Conservation (phyloP, 2,329 filamentous ascomycete genomes). For the Aspergillus texensis region DNA sequence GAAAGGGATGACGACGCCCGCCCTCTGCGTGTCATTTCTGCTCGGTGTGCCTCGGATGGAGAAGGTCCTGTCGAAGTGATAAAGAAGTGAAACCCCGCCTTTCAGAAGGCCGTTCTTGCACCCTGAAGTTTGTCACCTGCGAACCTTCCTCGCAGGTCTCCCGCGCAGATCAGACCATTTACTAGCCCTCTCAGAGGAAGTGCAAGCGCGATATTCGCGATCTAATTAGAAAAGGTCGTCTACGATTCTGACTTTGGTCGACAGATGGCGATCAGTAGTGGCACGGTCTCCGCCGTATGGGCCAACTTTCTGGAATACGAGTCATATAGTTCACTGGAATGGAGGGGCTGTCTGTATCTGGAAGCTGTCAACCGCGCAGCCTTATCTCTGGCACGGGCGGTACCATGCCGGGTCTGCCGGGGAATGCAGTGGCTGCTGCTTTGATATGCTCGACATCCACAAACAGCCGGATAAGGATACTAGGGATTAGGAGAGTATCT, state of each 20-base stretch:
- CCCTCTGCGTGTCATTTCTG: neutral
- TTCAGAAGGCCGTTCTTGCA: constrained; percentile 2
- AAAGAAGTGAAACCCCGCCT: constrained; percentile 15
- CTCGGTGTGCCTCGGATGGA: neutral
- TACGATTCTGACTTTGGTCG: neutral
- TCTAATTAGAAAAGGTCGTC: neutral
- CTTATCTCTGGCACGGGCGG: neutral
- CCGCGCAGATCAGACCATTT: neutral
- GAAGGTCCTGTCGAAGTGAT: neutral
- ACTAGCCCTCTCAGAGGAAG: neutral
- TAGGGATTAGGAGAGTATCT: neutral
- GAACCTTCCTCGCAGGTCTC: neutral
- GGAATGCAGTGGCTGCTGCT: neutral
- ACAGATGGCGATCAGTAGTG: neutral
- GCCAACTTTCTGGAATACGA: neutral
- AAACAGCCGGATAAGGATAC: neutral
- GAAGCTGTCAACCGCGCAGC: neutral
- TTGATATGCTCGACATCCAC: neutral
- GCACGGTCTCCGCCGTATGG: neutral
- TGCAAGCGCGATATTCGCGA: constrained; percentile 1
- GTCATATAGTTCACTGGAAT: neutral
- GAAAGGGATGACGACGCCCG: constrained; percentile 4
- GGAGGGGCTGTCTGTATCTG: neutral
- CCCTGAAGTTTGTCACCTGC: neutral
- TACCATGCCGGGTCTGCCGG: neutral